Evolutionary conservation across 345 rosid species (phyloP), one percentile per base, ranked within the genome.

Genomic region (Eutrema heterophyllum): DNA sequence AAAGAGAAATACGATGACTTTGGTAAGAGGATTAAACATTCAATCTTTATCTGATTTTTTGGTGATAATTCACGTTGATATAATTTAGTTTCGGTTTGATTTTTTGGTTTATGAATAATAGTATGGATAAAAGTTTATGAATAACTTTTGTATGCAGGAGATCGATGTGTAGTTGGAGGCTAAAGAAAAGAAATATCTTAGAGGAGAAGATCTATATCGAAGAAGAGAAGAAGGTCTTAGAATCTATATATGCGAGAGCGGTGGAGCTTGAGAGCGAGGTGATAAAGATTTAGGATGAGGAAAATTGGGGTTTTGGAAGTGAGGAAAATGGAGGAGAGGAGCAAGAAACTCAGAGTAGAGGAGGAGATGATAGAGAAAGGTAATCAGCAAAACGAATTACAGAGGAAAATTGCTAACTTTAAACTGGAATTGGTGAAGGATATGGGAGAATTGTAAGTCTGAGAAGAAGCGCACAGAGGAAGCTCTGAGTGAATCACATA

Each of bases 151-250:
- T n/a, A n/a, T 73, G 49, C 84, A 87, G 91, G 89, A 84, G 73
- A 80, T 80, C 7, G 69, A 81, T 61, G 72, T 71, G 8, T 93
- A 89, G 67, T 77, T 84, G 64, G 90, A 89, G 58, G 59, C 75
- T 15, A 80, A 82, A 36, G 82, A 80, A 14, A 83, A 84, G 84
- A 89, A 84, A 71, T 87, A 88, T 75, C 86, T 85, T 35, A 82
- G 97, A 86, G 97, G 96, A 63, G 90, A 81, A 38, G 86, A n/a
- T n/a, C n/a, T n/a, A n/a, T n/a, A n/a, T 80, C 2, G 82, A 84
- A 26, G 87, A 82, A 40, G 85, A 81, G 26, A 78, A 76, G 73
- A 79, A 21, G 66, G 74, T 69, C 7, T 59, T 89, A 1, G 86
- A 88, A 7, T 68, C 86, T 0, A 53, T 86, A 1, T 64, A 80